Conservation (phyloP, 2,329 filamentous ascomycete genomes). For the Parastagonospora nodorum region DNA sequence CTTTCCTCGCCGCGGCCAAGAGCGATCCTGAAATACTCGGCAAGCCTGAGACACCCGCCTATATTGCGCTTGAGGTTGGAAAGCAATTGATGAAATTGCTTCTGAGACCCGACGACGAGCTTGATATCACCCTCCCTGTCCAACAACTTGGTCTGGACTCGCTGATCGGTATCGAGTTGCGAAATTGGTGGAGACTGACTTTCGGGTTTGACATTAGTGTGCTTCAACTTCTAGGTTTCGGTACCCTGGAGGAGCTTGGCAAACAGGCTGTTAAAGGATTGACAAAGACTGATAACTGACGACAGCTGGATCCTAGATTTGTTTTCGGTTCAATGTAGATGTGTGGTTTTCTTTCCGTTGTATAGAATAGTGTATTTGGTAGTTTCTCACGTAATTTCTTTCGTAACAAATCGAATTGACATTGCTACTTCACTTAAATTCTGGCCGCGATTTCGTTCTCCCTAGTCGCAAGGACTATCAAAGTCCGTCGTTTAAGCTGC, state of each 20-base stretch:
- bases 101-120: slow-evolving; percentile 23
- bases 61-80: slow-evolving; percentile 28
- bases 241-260: neutral
- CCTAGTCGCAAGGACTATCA: no score
- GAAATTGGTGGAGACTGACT: slow-evolving; percentile 45
- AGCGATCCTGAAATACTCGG: slow-evolving; percentile 14
- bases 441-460: no score
- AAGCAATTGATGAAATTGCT: slow-evolving; percentile 19
- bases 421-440: no score
- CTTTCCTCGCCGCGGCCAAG: slow-evolving; percentile 12
- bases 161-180: slow-evolving; percentile 45
- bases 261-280: neutral
- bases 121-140: slow-evolving; percentile 16
- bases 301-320: no score
- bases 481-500: no score
- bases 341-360: no score
- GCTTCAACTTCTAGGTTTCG: slow-evolving; percentile 24
- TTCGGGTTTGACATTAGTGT: slow-evolving; percentile 35
- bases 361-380: no score
- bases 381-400: no score
- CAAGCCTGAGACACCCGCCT: slow-evolving; percentile 1
- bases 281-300: neutral
- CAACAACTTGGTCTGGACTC: slow-evolving; percentile 39
- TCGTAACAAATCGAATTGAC: no score
- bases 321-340: no score